Conservation (phyloP, 1,284 basidiomycete species). For the Leccinum brunneo-olivaceum region DNA sequence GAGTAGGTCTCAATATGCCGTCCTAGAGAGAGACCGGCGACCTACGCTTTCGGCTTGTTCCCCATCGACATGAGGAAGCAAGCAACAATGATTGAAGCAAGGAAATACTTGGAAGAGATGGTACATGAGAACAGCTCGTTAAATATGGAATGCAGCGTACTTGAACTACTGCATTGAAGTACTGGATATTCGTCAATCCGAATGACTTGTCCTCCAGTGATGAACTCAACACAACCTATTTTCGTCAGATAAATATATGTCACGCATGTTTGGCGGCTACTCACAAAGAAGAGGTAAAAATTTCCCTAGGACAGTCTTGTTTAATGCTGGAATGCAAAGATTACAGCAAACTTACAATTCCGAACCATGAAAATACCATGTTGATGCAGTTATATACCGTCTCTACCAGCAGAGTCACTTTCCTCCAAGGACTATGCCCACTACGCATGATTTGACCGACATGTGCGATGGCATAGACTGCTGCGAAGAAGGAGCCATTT, state of each 20-base stretch:
- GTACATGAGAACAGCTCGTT: conserved; percentile 6
- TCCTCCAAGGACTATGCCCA: conserved; percentile 78
- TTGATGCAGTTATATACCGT: conserved; percentile 86
- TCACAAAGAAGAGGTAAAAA: conserved; percentile 93
- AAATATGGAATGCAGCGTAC: conserved; percentile 31
- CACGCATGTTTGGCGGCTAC: conserved; percentile 22
- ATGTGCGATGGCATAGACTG: conserved; percentile 80
- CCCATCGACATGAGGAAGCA: conserved; percentile 97
- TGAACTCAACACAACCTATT: conserved; percentile 78
- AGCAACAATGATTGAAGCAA: conserved; percentile 79
- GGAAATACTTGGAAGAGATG: conserved; percentile 58
- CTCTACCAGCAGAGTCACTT: conserved; percentile 72
- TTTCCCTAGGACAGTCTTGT: conserved; percentile 58
- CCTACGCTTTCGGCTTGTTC: conserved; percentile 85
- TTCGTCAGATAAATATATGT: conserved; percentile 11
- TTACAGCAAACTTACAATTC: conserved; percentile 52
- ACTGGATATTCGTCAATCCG: conserved; percentile 60
- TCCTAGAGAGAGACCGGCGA: conserved; percentile 3
- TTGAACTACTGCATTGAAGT: conserved; percentile 76
- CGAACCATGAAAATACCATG: conserved; percentile 90
- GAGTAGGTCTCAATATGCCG: neutral
- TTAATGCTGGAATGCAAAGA: conserved; percentile 1
- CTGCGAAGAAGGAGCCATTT: conserved; percentile 94
- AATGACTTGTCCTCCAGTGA: conserved; percentile 79
- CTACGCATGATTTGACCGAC: conserved; percentile 79